phyloP scores from a whole-genome alignment of 768 basidiomycete species.

The Lyophyllum semitale region DNA sequence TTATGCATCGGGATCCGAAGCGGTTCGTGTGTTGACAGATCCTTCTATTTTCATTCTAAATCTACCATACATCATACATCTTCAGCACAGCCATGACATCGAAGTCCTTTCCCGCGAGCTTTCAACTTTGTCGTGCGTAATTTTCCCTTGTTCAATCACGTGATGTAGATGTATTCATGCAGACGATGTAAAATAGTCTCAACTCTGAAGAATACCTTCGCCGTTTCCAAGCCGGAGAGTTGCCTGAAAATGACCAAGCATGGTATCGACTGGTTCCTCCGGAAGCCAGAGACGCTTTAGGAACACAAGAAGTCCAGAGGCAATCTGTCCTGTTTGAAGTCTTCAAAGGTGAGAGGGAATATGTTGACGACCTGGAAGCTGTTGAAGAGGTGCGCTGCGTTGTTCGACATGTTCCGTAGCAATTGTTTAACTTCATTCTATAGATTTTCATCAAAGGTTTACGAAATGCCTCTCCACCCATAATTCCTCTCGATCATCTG shows the following conservation, averaged over 20 bases:
- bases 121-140: constrained; percentile 41
- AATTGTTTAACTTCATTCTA: background rate
- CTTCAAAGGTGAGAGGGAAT: constrained; percentile 87
- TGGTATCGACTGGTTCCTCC: constrained; percentile 82
- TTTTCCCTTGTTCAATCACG: constrained; percentile 10
- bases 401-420: background rate
- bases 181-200: constrained; percentile 42
- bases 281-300: constrained; percentile 70
- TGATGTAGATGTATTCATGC: constrained; percentile 11
- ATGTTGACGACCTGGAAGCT: constrained; percentile 77
- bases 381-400: constrained; percentile 56
- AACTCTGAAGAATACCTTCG: constrained; percentile 63
- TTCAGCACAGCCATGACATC: constrained; percentile 14
- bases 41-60: background rate
- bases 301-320: constrained; percentile 77
- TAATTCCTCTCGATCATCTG: constrained; percentile 58
- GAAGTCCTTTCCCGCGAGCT: constrained; percentile 27
- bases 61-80: background rate
- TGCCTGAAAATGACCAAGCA: constrained; percentile 71
- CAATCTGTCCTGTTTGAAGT: constrained; percentile 90
- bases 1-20: constrained; percentile 29
- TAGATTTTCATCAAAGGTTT: constrained; percentile 79
- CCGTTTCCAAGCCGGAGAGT: constrained; percentile 67
- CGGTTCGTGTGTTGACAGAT: constrained; percentile 28
- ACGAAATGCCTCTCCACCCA: constrained; percentile 57